Base-by-base conservation (phyloP, 2,329 filamentous ascomycete genomes). In the Neobulgaria alba region DNA sequence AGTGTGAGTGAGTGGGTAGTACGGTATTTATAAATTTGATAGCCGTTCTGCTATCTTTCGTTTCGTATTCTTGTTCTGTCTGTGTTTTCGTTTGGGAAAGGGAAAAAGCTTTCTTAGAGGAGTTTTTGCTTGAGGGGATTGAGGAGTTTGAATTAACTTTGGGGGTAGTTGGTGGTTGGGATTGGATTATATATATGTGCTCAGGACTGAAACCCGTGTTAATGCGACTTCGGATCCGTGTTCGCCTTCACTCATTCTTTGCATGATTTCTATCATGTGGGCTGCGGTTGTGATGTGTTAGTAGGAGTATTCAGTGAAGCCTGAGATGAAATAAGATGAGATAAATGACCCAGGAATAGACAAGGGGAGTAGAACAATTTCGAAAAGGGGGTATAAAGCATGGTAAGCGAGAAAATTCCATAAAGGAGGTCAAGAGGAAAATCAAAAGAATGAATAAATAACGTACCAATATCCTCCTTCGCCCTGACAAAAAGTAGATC, bases 191-290 rank as follows among this genome's bases (percentile, higher is more conserved):
- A 59, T 33, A 45, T 56, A 76, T 42, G 76, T 71, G 50, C 65
- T 71, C 48, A 82, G 52, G 12, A 80, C 75, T 45, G 71, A 66
- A 15, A 79, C 71, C 47, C 77, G 66, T 4, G 76, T 79, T 48
- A 67, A 63, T 3, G 77, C 75, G 12, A 79, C 73, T 17, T 77
- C 70, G 10, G 72, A 75, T 1, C 73, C 74, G 35, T 75, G 60
- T 17, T 72, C 67, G 7, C 69, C 67, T 23, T 72, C 69, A 17
- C 69, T 68, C 67, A 79, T 78, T 12, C 66, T 53, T 41, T 72
- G 66, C 73, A 81, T 72, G 36, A 81, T 80, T 39, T 79, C 67
- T 19, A 81, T 72, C 76, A 82, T 80, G 45, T 69, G n/a, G n/a
- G n/a, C n/a, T n/a, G n/a, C n/a, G n/a, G 10, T 12, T 29, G 14